Evolutionary conservation across 805 yeast species (phyloP), one percentile per base, ranked within the genome.

Genomic region (Ascoidea asiatica): DNA sequence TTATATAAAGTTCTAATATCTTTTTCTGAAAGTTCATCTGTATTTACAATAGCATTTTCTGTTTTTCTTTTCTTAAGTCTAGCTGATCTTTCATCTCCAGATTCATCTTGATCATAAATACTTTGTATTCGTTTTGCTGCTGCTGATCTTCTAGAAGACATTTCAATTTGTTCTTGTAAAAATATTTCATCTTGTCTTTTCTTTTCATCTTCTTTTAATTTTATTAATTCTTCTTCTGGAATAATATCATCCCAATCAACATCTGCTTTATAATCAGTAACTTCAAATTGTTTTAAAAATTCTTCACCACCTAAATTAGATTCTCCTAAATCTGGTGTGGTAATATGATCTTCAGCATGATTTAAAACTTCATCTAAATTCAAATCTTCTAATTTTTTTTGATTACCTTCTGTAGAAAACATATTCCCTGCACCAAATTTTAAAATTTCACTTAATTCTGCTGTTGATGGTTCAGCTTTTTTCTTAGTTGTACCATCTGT

Each of bases 191-290:
- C 97, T 40, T 80, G 74, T 43, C 83, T 73, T 59, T 79, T 81
- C 69, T 82, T 80, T 59, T 92, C 98, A 45, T 88, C 95, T 51
- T 84, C 95, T 59, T 92, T 92, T 54, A 92, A 70, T 59, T 83
- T 86, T 48, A 78, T 73, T 50, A 94, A 69, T 61, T 92, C 98
- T 40, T 85, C 95, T 51, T 86, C 89, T 0, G 99, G 99, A 55
- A 92, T 92, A 53, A 92, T 92, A 61, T 92, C 99, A 65, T 92
- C 97, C 99, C 99, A 92, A 51, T 88, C 94, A 49, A 90, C 88
- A 61, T 90, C 96, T 1, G 98, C 97, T 66, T 92, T 92, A 62
- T 89, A 94, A 60, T 92, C 98, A 0, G 99, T 92, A 44, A 92
- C 98, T 63, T 92, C 98, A 60, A 92, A 92, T 64, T 92, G 99